Evolutionary conservation across 2,329 filamentous ascomycete genomes (phyloP), one percentile per base, ranked within the genome.

Genomic region (Phyllosticta citriasiana): DNA sequence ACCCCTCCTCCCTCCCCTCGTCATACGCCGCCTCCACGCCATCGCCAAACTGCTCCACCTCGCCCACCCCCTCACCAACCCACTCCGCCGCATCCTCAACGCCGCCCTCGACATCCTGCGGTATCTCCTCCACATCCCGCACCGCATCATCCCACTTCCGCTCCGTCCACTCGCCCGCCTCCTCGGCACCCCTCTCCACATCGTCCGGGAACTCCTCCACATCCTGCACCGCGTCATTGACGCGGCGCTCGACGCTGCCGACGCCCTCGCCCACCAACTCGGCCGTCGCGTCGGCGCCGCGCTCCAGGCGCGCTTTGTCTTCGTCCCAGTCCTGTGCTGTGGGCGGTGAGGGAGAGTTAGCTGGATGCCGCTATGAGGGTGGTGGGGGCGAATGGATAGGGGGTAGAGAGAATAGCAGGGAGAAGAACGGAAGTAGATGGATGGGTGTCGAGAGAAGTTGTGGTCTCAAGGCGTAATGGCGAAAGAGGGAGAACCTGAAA

Each of bases 1-100:
- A 57, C 22, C 59, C 59, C 54, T 61, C 59, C 22, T 57, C 47
- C 47, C 50, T 40, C 2, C 59, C 59, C 27, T 62, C 59, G 16
- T 63, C 62, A 55, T 63, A 63, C 33, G 54, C 55, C 57, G 51
- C 57, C 53, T 63, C 61, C 5, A 64, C 61, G 4, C 53, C 55
- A 19, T 64, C 61, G 4, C 57, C 63, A 51, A 64, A 63, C 35
- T 71, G 62, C 67, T 79, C 76, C 4, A 78, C 76, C 53, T 70
- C 69, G 5, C 77, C 78, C 4, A 77, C 76, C 59, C 73, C 71
- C 27, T 74, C 68, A 2, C 77, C 78, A 8, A 68, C 68, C 69
- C 72, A 76, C 57, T 66, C 69, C 12, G 74, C 73, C n/a, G 74
- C 67, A 35, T 74, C 66, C 57, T 74, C 70, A 2, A 72, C 71